These are phyloP conservation scores for Coffea humblotiana DNA, from an alignment of 305 asterid species.

Conservation along the genomic window DNA sequence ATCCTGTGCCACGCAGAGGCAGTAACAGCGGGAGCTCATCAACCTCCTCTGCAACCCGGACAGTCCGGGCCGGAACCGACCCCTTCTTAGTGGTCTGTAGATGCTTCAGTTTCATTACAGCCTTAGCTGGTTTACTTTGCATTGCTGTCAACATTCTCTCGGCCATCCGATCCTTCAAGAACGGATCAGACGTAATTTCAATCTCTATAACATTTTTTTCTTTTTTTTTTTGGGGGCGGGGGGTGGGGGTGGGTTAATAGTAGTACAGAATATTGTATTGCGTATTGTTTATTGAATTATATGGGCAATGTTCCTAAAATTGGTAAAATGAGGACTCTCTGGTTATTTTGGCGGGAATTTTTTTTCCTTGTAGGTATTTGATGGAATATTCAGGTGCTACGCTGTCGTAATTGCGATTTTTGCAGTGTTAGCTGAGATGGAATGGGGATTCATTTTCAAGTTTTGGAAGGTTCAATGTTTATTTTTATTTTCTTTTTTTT, in stretches of 20 bases:
- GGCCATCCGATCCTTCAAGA: conserved; percentile 69
- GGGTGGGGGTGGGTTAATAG: background rate
- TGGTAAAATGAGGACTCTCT: background rate
- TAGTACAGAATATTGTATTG: background rate
- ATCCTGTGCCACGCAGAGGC: conserved; percentile 9
- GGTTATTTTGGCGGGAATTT: conserved; percentile 14
- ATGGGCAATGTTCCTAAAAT: no score
- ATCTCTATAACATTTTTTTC: background rate
- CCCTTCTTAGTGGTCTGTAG: conserved; percentile 60
- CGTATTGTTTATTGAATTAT: no score
- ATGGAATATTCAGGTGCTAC: conserved; percentile 94
- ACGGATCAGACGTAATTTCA: conserved; percentile 65
- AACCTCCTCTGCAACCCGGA: conserved; percentile 25
- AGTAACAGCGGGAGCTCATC: conserved; percentile 22
- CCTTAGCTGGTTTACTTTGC: conserved; percentile 72
- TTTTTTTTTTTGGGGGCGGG: background rate
- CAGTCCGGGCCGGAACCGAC: conserved; percentile 44
- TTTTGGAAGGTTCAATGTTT: conserved; percentile 61
- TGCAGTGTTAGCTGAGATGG: conserved; percentile 86
- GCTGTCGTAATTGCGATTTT: conserved; percentile 68
- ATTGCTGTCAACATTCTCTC: conserved; percentile 76
- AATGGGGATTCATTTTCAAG: conserved; percentile 70
- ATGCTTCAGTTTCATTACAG: conserved; percentile 66
- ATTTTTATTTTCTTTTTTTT: background rate
- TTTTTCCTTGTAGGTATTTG: conserved; percentile 54